These are phyloP conservation scores for Neurospora sp. DNA, from an alignment of 495 filamentous ascomycete genomes.

Conservation along the genomic window DNA sequence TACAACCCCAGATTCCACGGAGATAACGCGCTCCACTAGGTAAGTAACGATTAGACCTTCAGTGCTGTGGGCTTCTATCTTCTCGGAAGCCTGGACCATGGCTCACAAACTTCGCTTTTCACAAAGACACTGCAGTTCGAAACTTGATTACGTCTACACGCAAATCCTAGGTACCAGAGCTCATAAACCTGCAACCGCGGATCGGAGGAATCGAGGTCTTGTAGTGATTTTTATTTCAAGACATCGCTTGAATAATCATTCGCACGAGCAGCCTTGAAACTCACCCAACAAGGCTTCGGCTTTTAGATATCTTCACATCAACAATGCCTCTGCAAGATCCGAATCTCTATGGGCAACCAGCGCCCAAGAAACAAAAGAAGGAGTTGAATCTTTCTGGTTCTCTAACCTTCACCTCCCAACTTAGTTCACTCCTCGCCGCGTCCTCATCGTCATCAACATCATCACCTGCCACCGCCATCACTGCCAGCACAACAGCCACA, in stretches of 20 bases:
- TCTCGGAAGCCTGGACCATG: background rate
- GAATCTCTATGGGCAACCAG: constrained; percentile 67
- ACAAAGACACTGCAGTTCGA: background rate
- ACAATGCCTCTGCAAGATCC: constrained; percentile 44
- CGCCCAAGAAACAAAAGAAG: constrained; percentile 47
- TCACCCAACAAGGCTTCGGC: background rate
- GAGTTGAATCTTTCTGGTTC: constrained; percentile 60
- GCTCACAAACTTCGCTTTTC: background rate
- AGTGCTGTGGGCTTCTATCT: background rate
- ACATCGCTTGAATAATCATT: background rate
- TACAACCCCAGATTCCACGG: background rate
- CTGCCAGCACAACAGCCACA: constrained; percentile 15
- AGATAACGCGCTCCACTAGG: background rate
- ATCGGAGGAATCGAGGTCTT: background rate
- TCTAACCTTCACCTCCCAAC: constrained; percentile 68
- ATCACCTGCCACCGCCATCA: constrained; percentile 2
- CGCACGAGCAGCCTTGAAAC: background rate
- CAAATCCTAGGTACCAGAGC: background rate
- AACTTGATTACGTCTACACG: background rate
- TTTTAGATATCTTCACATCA: background rate
- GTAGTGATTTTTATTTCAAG: background rate
- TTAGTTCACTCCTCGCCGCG: constrained; percentile 59
- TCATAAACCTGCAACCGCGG: background rate
- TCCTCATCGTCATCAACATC: constrained; percentile 24
- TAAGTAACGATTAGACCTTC: background rate